A percentile compares a stretch with the other conserved stretches of the same genome.
Evolutionary conservation across 1,139 yeast species (phyloP).

Genomic region (Pichia sp.): DNA sequence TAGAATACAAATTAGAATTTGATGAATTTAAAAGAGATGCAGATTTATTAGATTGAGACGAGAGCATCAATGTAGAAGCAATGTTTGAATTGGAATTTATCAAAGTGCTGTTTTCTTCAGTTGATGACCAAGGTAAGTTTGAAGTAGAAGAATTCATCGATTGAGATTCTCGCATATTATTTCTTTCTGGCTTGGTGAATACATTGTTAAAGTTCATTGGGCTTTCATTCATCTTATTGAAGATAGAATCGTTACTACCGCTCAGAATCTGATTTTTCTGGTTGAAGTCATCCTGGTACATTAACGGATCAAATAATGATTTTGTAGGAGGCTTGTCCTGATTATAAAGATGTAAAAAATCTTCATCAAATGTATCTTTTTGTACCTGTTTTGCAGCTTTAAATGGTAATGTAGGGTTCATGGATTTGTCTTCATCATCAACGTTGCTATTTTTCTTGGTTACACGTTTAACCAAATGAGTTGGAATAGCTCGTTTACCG

Average conservation of each 20-base stretch:
- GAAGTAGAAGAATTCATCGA: no score
- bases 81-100: no score
- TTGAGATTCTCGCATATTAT: no score
- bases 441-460: conserved; percentile 17
- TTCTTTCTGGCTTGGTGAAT: conserved; percentile 30
- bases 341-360: conserved; percentile 22
- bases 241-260: conserved; percentile 12
- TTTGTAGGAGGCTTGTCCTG: conserved; percentile 50
- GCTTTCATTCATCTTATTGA: conserved; percentile 27
- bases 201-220: conserved; percentile 40
- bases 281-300: conserved; percentile 28
- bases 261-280: conserved; percentile 18
- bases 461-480: conserved; percentile 35
- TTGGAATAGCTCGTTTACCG: conserved; percentile 46
- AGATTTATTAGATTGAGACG: no score
- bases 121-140: no score
- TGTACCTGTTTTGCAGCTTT: conserved; percentile 19
- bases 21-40: background rate
- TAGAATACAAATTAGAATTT: background rate
- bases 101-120: background rate
- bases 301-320: conserved; percentile 51
- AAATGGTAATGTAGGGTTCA: conserved; percentile 21
- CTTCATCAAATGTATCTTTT: conserved; percentile 11
- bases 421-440: conserved; percentile 10
- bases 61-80: no score